Evolutionary conservation across 1,284 basidiomycete genomes (phyloP).

Genomic region (Tilletia horrida): DNA sequence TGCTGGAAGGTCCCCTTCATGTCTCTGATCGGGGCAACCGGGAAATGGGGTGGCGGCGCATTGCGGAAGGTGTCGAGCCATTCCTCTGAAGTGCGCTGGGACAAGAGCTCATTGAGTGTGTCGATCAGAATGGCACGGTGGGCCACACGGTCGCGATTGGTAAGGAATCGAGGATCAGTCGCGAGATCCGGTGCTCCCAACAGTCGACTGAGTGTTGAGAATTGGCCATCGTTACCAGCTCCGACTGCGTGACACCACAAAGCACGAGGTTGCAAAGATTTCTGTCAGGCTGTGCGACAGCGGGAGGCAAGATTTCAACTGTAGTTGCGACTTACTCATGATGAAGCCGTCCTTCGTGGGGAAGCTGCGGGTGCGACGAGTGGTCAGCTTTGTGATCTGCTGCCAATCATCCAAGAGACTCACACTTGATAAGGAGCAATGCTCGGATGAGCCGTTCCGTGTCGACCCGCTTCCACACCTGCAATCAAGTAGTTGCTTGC

Average conservation of each 20-base stretch:
- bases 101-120: conserved; percentile 64
- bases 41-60: conserved; percentile 31
- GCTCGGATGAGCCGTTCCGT: conserved; percentile 77
- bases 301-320: too few relatives aligned
- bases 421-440: conserved; percentile 47
- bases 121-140: conserved; percentile 71
- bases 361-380: conserved; percentile 69
- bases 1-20: conserved; percentile 82
- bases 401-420: not conserved
- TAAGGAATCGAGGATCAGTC: conserved; percentile 25
- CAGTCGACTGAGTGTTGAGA: conserved; percentile 52
- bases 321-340: conserved; percentile 60
- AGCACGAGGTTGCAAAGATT: too few relatives aligned
- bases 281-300: too few relatives aligned
- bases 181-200: conserved; percentile 31
- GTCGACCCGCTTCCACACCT: conserved; percentile 76
- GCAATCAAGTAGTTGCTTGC: conserved; percentile 88
- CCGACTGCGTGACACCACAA: conserved; percentile 61
- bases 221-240: conserved; percentile 85
- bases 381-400: conserved; percentile 58
- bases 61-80: conserved; percentile 39
- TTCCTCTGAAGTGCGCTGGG: conserved; percentile 31
- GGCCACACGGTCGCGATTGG: conserved; percentile 71
- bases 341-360: conserved; percentile 81
- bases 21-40: conserved; percentile 69